These are phyloP conservation scores for Paramyrothecium roridum DNA, from an alignment of 2,329 filamentous ascomycete genomes.

Conservation along the genomic window DNA sequence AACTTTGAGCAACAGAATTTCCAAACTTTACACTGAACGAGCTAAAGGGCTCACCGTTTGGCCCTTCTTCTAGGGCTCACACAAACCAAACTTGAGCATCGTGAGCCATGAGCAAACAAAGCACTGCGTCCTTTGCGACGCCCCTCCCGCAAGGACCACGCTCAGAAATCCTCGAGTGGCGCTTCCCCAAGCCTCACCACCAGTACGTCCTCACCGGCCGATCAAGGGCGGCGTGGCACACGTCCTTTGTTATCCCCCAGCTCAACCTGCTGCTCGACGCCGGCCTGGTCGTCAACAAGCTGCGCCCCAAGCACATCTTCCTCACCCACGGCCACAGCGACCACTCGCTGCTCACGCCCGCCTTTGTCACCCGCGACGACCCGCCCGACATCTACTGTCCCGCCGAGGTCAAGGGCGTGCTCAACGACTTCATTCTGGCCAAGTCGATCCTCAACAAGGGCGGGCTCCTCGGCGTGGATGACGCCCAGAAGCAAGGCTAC, in stretches of 20 bases:
- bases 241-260: constrained; percentile 46
- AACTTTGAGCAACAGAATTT: too few relatives aligned
- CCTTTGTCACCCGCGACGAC: constrained; percentile 39
- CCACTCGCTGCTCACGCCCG: constrained; percentile 39
- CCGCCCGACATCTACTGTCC: constrained; percentile 45
- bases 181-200: constrained; percentile 38
- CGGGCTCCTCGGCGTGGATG: constrained; percentile 26
- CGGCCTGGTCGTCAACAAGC: constrained; percentile 41
- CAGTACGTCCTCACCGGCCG: constrained; percentile 41
- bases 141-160: constrained; percentile 39
- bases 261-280: constrained; percentile 48
- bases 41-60: too few relatives aligned
- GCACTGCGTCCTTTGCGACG: constrained; percentile 31
- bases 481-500: constrained; percentile 12
- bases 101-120: constrained; percentile 4
- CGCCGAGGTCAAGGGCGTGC: constrained; percentile 30
- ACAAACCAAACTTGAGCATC: too few relatives aligned
- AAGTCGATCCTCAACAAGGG: constrained; percentile 40
- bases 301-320: constrained; percentile 46
- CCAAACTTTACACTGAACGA: too few relatives aligned
- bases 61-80: too few relatives aligned
- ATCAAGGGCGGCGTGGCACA: constrained; percentile 49
- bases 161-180: constrained; percentile 43
- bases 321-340: constrained; percentile 48
- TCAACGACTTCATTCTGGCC: constrained; percentile 37